Evolutionary conservation across 1,139 yeast genomes (phyloP).

Genomic region (Suhomyces yuchorum): DNA sequence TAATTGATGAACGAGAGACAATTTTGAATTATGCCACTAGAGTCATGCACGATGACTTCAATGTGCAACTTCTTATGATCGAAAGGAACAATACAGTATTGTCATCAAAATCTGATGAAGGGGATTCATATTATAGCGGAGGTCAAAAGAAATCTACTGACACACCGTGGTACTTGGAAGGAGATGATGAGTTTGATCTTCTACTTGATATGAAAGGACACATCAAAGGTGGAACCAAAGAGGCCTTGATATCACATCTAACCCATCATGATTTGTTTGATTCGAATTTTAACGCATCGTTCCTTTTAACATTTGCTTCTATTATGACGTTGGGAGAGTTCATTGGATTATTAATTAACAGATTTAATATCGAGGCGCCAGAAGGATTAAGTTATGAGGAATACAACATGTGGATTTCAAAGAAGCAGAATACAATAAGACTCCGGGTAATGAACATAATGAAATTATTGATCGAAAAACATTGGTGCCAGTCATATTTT

Average conservation of each 20-base stretch:
- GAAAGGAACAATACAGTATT: conserved; percentile 62
- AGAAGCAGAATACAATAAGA: conserved; percentile 69
- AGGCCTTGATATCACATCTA: conserved; percentile 78
- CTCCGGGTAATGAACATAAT: conserved; percentile 69
- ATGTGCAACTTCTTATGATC: conserved; percentile 59
- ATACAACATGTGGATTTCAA: conserved; percentile 76
- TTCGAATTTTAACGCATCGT: conserved; percentile 66
- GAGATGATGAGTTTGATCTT: conserved; percentile 74
- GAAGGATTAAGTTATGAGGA: conserved; percentile 86
- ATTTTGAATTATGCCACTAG: conserved; percentile 72
- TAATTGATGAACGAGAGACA: conserved; percentile 70
- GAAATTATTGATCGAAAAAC: conserved; percentile 69
- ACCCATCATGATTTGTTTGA: conserved; percentile 78
- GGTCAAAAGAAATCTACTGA: conserved; percentile 41
- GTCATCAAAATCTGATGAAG: conserved; percentile 40
- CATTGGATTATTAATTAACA: conserved; percentile 57
- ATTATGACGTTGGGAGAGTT: conserved; percentile 72
- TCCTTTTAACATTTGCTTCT: conserved; percentile 75
- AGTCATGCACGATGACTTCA: conserved; percentile 73
- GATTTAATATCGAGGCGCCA: conserved; percentile 81
- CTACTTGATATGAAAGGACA: conserved; percentile 72
- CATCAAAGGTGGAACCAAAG: conserved; percentile 83
- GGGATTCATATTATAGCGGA: conserved; percentile 38
- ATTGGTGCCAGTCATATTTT: conserved; percentile 73
- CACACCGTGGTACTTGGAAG: conserved; percentile 79